Percentiles rank a stretch among this genome's conserved stretches.
These are phyloP conservation scores for Pulicaria dysenterica DNA, from an alignment of 129 eudicot genomes.

Conservation along the genomic window DNA sequence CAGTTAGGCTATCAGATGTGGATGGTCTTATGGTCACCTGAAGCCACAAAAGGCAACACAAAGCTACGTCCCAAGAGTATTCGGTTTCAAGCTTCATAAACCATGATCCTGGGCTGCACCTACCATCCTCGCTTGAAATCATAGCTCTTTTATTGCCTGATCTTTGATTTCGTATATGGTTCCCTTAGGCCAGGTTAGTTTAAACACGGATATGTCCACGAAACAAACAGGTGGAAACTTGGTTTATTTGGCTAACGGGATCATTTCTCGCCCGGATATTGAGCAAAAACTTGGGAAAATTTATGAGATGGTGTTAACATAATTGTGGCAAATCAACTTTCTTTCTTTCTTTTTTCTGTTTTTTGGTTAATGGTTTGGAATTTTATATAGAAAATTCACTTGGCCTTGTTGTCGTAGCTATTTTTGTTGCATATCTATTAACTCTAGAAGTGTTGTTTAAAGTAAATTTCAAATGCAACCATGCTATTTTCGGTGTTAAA, in stretches of 20 bases:
- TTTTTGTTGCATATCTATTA: not conserved
- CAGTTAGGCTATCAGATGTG: no score
- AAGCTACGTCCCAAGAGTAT: constrained; percentile 79
- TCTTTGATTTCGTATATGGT: constrained; percentile 32
- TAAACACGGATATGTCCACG: constrained; percentile 14
- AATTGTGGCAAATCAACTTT: constrained; percentile 27
- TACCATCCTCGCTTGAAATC: not conserved
- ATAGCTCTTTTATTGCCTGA: constrained; percentile 13
- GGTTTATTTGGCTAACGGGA: constrained; percentile 6
- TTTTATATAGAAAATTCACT: constrained; percentile 22
- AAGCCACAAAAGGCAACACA: constrained; percentile 83
- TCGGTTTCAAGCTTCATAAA: constrained; percentile 92
- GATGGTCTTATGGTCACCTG: constrained; percentile 79
- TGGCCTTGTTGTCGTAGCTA: constrained; percentile 23
- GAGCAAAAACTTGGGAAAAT: constrained; percentile 34
- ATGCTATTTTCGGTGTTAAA: constrained; percentile 6
- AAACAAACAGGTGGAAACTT: constrained; percentile 26
- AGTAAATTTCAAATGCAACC: constrained; percentile 12
- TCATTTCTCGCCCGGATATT: constrained; percentile 26
- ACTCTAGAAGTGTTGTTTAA: constrained; percentile 20
- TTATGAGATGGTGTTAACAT: constrained; percentile 30
- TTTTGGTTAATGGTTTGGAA: constrained; percentile 15
- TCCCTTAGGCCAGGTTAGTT: constrained; percentile 32
- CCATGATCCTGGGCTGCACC: constrained; percentile 42
- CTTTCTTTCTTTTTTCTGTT: not conserved